Conservation (phyloP, 306 rosid species). For the Biancaea sappan region DNA sequence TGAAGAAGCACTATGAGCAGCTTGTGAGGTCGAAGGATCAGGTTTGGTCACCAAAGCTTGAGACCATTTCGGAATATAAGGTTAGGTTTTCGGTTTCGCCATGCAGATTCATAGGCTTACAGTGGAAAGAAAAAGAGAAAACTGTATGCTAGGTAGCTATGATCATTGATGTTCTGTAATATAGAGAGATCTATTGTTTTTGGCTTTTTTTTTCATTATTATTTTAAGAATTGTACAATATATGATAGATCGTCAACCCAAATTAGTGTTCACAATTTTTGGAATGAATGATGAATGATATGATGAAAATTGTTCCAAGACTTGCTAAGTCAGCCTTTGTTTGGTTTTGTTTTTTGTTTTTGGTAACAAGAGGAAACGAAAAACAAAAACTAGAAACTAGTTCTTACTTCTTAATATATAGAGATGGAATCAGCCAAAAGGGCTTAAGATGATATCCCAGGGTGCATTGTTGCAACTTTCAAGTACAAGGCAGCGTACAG, state of each 20-base stretch:
- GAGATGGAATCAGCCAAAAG: too few relatives aligned
- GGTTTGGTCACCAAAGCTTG: slow-evolving; percentile 92
- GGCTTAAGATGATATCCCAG: too few relatives aligned
- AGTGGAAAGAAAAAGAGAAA: slow-evolving; percentile 65
- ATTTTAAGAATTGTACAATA: not conserved
- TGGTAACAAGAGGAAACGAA: too few relatives aligned
- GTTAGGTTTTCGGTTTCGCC: slow-evolving; percentile 67
- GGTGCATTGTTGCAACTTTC: too few relatives aligned
- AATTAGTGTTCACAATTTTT: not conserved
- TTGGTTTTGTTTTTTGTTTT: too few relatives aligned
- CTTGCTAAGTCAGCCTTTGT: not conserved
- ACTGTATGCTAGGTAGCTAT: not conserved
- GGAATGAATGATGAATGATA: not conserved
- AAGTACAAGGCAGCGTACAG: too few relatives aligned
- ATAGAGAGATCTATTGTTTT: not conserved
- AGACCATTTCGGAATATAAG: slow-evolving; percentile 77
- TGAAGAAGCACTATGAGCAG: slow-evolving; percentile 82
- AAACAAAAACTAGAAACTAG: too few relatives aligned
- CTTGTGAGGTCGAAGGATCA: slow-evolving; percentile 79
- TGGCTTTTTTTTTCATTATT: too few relatives aligned
- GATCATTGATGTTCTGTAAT: not conserved
- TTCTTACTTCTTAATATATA: too few relatives aligned
- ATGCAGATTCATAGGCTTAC: slow-evolving; percentile 62
- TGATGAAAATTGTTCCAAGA: not conserved
- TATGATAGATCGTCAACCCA: not conserved